Evolutionary conservation across 352 stramenopile genomes (phyloP), one percentile per base, ranked within the genome.

Genomic region (Phytophthora fragariae): DNA sequence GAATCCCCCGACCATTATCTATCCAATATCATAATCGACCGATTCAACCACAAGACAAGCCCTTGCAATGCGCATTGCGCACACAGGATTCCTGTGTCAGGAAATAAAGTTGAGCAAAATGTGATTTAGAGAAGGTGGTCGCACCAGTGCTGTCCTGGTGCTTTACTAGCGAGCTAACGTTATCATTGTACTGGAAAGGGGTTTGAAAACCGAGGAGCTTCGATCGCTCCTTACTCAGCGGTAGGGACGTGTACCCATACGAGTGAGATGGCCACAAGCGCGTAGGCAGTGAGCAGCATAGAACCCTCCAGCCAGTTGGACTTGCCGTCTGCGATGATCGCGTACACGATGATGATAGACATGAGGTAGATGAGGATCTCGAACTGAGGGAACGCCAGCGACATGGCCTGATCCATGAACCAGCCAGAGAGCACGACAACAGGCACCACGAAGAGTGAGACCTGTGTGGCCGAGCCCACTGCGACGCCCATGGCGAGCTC

Each of bases 401-500:
- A 98, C 96, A 99, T 99, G 72, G 92, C 76, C 54, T 94, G 94
- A 69, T 91, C 93, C 75, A 98, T 90, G 24, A 80, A 76, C 97
- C 97, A 99, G 63, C 97, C 97, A 17, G 97, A 88, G 31, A 99
- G 70, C 35, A 99, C 96, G 19, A 98, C 93, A 2, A 99, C 83
- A 5, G 97, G 97, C 37, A 99, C 91, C 24, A 99, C 97, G 77
- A 99, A 99, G 46, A 99, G 89, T 52, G 97, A 98, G 27, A 99
- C 97, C 70, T 99, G 98, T 12, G 97, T 98, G 21, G 93, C 97
- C 0, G 93, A 99, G 27, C 98, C 98, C n/a, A 99, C 88, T n/a
- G 98, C 97, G 31, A 99, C 97, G 58, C 97, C 98, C 86, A 99
- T 98, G 5, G 97, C 93, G 11, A 99, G 86, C 88, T 99, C 97